Evolutionary conservation across 2,329 filamentous ascomycete species (phyloP).

Genomic region (Nannizziopsis barbatae): DNA sequence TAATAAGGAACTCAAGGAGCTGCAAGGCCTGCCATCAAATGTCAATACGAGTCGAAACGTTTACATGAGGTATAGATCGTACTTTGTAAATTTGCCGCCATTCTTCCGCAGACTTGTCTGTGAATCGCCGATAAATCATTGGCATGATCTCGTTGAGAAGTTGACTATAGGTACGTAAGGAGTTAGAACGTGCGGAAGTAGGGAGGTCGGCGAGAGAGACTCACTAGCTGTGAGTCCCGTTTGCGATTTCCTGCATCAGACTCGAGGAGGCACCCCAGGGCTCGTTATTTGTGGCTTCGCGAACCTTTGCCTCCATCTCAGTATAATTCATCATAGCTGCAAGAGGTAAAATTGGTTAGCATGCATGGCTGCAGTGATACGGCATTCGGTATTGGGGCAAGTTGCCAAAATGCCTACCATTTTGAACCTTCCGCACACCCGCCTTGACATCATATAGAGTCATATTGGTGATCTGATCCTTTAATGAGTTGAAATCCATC

Average conservation of each 20-base stretch:
- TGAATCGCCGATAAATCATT: conserved; percentile 99
- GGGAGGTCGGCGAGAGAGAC: conserved; percentile 27
- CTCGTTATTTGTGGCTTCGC: conserved; percentile 98
- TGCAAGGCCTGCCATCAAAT: conserved; percentile 52
- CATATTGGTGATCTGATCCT: conserved; percentile 80
- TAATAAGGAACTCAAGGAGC: conserved; percentile 67
- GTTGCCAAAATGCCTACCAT: conserved; percentile 51
- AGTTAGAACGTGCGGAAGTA: conserved; percentile 8
- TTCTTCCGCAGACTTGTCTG: conserved; percentile 94
- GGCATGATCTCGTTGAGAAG: conserved; percentile 99
- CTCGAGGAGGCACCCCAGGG: conserved; percentile 83
- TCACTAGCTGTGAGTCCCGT: conserved; percentile 95
- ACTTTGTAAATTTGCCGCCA: conserved; percentile 99
- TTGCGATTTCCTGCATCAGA: conserved; percentile 95
- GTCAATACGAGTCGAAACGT: neutral
- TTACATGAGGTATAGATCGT: conserved; percentile 5
- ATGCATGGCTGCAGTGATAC: neutral
- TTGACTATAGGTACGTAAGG: conserved; percentile 50
- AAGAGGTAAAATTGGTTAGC: conserved; percentile 10
- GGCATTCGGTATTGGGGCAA: neutral
- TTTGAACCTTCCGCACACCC: conserved; percentile 86
- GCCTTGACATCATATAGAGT: conserved; percentile 93
- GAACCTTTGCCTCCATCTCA: conserved; percentile 76
- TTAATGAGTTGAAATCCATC: conserved; percentile 80
- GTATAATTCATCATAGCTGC: conserved; percentile 98